phyloP scores from a whole-genome alignment of 2,329 filamentous ascomycete genomes.

The Fusarium napiforme region DNA sequence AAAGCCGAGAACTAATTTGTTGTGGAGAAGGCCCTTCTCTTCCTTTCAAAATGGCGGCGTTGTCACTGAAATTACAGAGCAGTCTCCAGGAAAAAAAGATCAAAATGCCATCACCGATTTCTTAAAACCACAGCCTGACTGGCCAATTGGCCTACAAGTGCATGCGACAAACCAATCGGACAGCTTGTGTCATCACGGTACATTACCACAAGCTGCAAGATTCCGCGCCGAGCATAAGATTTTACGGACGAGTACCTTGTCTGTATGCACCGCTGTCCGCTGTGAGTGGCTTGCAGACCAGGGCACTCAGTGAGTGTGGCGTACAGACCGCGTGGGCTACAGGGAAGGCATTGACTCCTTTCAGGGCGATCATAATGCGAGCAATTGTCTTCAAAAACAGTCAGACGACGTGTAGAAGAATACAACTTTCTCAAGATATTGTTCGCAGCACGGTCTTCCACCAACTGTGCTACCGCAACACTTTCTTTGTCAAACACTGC shows the following conservation, averaged over 20 bases:
- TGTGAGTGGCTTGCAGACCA: conserved; percentile 17
- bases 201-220: conserved; percentile 11
- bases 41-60: conserved; percentile 13
- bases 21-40: not conserved
- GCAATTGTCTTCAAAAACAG: not conserved
- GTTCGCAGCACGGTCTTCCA: conserved; percentile 18
- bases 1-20: conserved; percentile 10
- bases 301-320: conserved; percentile 19
- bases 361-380: conserved; percentile 15
- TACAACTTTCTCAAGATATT: conserved; percentile 15
- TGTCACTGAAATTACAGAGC: conserved; percentile 14
- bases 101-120: not conserved
- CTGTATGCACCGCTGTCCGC: conserved; percentile 8
- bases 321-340: conserved; percentile 36
- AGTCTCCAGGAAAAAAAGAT: not conserved
- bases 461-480: not conserved
- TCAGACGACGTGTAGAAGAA: conserved; percentile 12
- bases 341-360: conserved; percentile 19
- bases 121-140: not conserved
- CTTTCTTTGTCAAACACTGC: conserved; percentile 13
- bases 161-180: not conserved
- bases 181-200: conserved; percentile 5
- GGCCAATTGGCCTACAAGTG: conserved; percentile 21
- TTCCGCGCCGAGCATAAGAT: conserved; percentile 3
- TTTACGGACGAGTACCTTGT: conserved; percentile 4